These are phyloP conservation scores for Rhodotorula paludigena DNA, from an alignment of 768 basidiomycete genomes.

Conservation along the genomic window DNA sequence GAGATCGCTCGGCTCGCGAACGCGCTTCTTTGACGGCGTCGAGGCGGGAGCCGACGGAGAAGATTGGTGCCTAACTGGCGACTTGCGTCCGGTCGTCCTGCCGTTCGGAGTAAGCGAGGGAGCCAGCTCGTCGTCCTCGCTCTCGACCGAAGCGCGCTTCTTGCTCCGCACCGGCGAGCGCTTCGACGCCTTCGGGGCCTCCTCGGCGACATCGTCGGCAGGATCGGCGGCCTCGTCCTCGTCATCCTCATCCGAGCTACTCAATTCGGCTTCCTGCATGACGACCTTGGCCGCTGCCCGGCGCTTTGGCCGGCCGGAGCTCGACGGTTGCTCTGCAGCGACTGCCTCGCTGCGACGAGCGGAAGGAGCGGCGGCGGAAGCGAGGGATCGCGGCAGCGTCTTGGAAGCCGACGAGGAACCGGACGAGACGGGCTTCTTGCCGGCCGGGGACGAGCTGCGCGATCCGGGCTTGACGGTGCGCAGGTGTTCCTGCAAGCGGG, in stretches of 20 bases:
- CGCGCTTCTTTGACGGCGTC: slow-evolving; percentile 16
- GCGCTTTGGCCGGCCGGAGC: slow-evolving; percentile 7
- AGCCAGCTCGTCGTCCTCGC: not conserved
- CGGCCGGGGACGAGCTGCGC: slow-evolving; percentile 5
- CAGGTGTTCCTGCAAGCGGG: slow-evolving; percentile 33
- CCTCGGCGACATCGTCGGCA: not conserved
- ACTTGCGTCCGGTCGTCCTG: not conserved
- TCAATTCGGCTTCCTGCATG: slow-evolving; percentile 11
- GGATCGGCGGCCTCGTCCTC: not conserved
- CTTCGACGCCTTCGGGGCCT: no score
- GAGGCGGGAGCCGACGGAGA: not conserved
- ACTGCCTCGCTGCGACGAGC: not conserved
- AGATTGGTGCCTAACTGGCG: not conserved
- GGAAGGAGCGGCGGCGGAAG: not conserved
- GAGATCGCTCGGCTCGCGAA: slow-evolving; percentile 27
- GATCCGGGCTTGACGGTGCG: slow-evolving; percentile 24
- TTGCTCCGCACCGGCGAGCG: no score
- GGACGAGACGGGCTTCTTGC: not conserved
- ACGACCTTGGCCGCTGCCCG: slow-evolving; percentile 17
- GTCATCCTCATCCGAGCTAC: not conserved
- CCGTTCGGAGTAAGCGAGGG: not conserved
- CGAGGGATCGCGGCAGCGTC: not conserved
- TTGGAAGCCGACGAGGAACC: slow-evolving; percentile 1
- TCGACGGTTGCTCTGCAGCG: no score
- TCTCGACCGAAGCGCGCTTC: not conserved